Evolutionary conservation across 805 yeast genomes (phyloP), one percentile per base, ranked within the genome.

Genomic region (Cyberlindnera bimundalis): DNA sequence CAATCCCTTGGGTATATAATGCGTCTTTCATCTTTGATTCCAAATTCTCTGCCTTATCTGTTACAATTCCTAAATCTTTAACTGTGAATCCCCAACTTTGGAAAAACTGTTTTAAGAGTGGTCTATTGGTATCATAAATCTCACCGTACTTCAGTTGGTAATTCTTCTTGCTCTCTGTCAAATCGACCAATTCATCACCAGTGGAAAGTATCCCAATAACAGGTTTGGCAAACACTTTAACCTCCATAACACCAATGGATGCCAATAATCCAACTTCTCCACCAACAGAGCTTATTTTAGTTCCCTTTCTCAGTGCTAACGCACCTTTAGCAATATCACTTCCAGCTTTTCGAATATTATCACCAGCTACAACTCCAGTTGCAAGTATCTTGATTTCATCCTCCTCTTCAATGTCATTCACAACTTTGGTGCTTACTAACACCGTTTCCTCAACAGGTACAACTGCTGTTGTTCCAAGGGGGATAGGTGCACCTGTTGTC

Each of bases 401-500:
- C 48, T 75, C 80, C 46, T 73, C 79, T 2, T 35, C 30, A 1
- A 67, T 73, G 40, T 69, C 69, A 2, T 52, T 60, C 10, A 36
- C 39, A 14, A n/a, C 18, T 3, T 63, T 61, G 7, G 56, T 51
- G 9, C 59, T 52, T 2, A 58, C 60, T 12, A 74, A 47, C 14
- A 50, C 51, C 0, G 81, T 75, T 46, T 73, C 77, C 50, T 75
- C 81, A 2, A 75, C 79, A 56, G 74, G 73, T 6, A 75, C 68
- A 13, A 75, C 76, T 1, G 79, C 76, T 26, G 70, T 68, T 0
- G 78, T 69, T 3, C 78, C 79, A n/a, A 58, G 56, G 0, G 80
- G 80, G 1, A 75, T 61, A 4, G 79, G 79, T 0, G 81, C 80
- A 6, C 81, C 81, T 0, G 80, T 75, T 2, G 80, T 75, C 19